Conservation (phyloP, 2,329 filamentous ascomycete genomes). For the Fusarium buxicola region DNA sequence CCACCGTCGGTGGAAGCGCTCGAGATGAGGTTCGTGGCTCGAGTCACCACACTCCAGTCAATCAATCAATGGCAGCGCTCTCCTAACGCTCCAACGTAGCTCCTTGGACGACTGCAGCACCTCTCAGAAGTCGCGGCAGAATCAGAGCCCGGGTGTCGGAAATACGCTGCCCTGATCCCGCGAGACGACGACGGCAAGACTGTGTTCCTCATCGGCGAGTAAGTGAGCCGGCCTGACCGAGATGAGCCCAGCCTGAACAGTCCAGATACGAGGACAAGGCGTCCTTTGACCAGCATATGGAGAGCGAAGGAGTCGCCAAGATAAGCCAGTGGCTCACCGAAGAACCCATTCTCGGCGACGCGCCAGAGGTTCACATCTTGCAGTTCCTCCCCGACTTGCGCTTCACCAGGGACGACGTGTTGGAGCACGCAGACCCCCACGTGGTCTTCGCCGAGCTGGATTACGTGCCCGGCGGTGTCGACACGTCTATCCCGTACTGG, state of each 20-base stretch:
- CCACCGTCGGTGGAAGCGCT: slow-evolving; percentile 4
- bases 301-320: slow-evolving; percentile 27
- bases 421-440: slow-evolving; percentile 36
- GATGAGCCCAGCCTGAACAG: not conserved
- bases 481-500: slow-evolving; percentile 44
- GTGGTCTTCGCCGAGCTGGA: slow-evolving; percentile 44
- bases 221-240: not conserved
- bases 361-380: slow-evolving; percentile 31
- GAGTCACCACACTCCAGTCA: not conserved
- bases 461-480: slow-evolving; percentile 41
- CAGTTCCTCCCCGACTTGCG: slow-evolving; percentile 38
- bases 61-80: not conserved
- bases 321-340: slow-evolving; percentile 40
- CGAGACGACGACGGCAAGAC: slow-evolving; percentile 43
- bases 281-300: slow-evolving; percentile 44
- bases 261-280: slow-evolving; percentile 43
- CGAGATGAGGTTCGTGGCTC: slow-evolving; percentile 13
- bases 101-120: slow-evolving; percentile 7
- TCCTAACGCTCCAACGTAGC: not conserved
- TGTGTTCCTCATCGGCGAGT: slow-evolving; percentile 46
- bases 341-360: slow-evolving; percentile 19
- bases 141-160: slow-evolving; percentile 21
- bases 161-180: slow-evolving; percentile 44
- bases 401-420: slow-evolving; percentile 27
- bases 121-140: not conserved